phyloP scores from a whole-genome alignment of 2,329 filamentous ascomycete genomes.

The Talaromyces sp. region DNA sequence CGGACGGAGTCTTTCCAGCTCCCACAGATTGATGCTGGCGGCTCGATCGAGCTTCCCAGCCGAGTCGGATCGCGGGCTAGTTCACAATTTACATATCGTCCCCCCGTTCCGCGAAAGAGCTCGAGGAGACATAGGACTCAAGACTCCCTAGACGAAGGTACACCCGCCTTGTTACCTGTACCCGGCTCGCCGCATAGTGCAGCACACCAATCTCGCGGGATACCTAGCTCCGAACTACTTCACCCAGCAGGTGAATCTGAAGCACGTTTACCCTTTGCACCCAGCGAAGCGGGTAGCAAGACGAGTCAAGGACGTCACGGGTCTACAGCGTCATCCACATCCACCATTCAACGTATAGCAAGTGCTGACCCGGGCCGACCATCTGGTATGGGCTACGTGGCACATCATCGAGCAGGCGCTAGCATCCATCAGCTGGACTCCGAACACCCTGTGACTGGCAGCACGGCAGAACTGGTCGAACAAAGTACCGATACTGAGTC shows the following conservation, averaged over 20 bases:
- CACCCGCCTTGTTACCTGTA: conserved; percentile 15
- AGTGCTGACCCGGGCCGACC: conserved; percentile 35
- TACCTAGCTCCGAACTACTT: conserved; percentile 16
- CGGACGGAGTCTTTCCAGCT: conserved; percentile 43
- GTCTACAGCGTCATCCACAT: conserved; percentile 32
- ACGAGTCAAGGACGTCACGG: conserved; percentile 26
- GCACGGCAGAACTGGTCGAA: conserved; percentile 42
- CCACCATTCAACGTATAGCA: conserved; percentile 26
- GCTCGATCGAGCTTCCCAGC: conserved; percentile 59
- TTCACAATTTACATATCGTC: conserved; percentile 31
- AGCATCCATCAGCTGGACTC: conserved; percentile 42
- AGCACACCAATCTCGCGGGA: conserved; percentile 15
- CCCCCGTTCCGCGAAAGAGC: conserved; percentile 59
- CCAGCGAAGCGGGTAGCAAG: conserved; percentile 31
- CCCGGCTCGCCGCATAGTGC: conserved; percentile 19
- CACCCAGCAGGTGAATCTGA: conserved; percentile 14
- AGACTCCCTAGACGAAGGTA: conserved; percentile 17
- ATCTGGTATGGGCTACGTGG: conserved; percentile 48
- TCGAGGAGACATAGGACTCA: conserved; percentile 51
- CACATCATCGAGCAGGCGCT: conserved; percentile 45
- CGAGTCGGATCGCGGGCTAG: conserved; percentile 57
- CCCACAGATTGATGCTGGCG: conserved; percentile 56
- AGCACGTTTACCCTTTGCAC: conserved; percentile 38
- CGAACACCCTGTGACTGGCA: conserved; percentile 37
- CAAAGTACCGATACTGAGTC: conserved; percentile 19